A percentile compares a stretch with the other conserved stretches of the same genome.
These are phyloP conservation scores for Sugiyamaella americana DNA, from an alignment of 805 yeast genomes.

Conservation along the genomic window DNA sequence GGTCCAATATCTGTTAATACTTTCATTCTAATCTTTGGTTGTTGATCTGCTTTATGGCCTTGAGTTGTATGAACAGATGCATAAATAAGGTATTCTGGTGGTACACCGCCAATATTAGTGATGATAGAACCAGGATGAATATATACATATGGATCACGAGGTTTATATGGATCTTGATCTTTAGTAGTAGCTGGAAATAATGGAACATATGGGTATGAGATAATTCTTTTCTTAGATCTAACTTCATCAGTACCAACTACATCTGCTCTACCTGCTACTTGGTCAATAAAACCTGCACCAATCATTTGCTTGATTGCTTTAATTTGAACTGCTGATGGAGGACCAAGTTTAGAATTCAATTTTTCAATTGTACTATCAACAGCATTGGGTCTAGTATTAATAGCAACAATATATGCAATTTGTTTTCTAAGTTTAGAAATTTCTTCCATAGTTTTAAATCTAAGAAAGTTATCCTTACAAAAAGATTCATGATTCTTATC, in stretches of 20 bases:
- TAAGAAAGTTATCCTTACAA: constrained; percentile 55
- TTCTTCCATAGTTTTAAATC: constrained; percentile 81
- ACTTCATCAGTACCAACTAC: constrained; percentile 55
- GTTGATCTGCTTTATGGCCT: constrained; percentile 38
- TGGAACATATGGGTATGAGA: constrained; percentile 50
- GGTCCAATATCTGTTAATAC: constrained; percentile 73
- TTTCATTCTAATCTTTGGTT: constrained; percentile 48
- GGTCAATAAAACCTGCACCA: constrained; percentile 89
- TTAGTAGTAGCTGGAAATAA: constrained; percentile 36
- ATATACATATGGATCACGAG: constrained; percentile 46
- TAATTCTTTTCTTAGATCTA: constrained; percentile 49
- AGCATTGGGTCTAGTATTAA: constrained; percentile 36
- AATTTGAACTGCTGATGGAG: constrained; percentile 65
- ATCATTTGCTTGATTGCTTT: constrained; percentile 84
- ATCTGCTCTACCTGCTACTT: constrained; percentile 81
- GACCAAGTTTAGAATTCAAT: constrained; percentile 43
- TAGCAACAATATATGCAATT: constrained; percentile 64
- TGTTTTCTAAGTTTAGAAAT: constrained; percentile 76
- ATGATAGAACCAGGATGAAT: constrained; percentile 76
- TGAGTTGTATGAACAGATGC: constrained; percentile 56
- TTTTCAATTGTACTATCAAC: constrained; percentile 46
- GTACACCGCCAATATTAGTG: constrained; percentile 53
- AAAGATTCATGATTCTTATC: constrained; percentile 42
- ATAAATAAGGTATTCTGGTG: constrained; percentile 75
- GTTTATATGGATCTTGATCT: background rate